A percentile compares a stretch with the other conserved stretches of the same genome.
These are phyloP conservation scores for Aspergillus diversus DNA, from an alignment of 495 filamentous ascomycete genomes.

Conservation along the genomic window DNA sequence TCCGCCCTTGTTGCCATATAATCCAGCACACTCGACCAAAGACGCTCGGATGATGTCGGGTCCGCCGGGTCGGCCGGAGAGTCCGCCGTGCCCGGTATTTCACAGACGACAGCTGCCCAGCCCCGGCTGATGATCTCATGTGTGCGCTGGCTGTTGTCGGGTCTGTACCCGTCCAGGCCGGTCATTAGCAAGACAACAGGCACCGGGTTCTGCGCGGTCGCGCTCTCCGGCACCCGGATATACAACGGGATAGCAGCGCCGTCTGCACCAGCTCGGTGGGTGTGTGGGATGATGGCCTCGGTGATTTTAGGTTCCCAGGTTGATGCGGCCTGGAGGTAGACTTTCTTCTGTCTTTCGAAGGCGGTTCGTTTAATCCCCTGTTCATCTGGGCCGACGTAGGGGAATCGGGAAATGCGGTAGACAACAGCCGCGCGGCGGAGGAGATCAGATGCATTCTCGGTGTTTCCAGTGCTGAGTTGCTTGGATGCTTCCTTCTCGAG, in stretches of 20 bases:
- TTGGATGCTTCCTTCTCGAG: slow-evolving; percentile 55
- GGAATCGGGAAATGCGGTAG: slow-evolving; percentile 76
- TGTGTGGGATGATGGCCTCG: slow-evolving; percentile 66
- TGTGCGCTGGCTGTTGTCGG: slow-evolving; percentile 74
- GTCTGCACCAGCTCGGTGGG: slow-evolving; percentile 49
- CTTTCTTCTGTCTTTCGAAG: slow-evolving; percentile 68
- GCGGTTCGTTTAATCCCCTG: slow-evolving; percentile 58
- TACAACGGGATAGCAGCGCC: slow-evolving; percentile 66
- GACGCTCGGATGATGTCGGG: slow-evolving; percentile 53
- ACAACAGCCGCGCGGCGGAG: slow-evolving; percentile 73
- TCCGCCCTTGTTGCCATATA: slow-evolving; percentile 62
- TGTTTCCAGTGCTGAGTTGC: slow-evolving; percentile 46
- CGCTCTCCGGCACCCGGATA: slow-evolving; percentile 58
- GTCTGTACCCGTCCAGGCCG: slow-evolving; percentile 77
- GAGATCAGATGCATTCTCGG: slow-evolving; percentile 57
- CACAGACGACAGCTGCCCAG: slow-evolving; percentile 64
- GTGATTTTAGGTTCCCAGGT: slow-evolving; percentile 57
- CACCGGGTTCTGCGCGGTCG: slow-evolving; percentile 40
- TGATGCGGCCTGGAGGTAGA: slow-evolving; percentile 61
- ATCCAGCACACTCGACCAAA: slow-evolving; percentile 61
- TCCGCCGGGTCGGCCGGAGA: slow-evolving; percentile 67
- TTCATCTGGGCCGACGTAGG: slow-evolving; percentile 54
- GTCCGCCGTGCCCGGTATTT: slow-evolving; percentile 83
- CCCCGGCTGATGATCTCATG: slow-evolving; percentile 65
- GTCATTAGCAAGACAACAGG: slow-evolving; percentile 73